These are phyloP conservation scores for Pelargonium citronellum DNA, from an alignment of 441 rosid genomes.

Conservation along the genomic window DNA sequence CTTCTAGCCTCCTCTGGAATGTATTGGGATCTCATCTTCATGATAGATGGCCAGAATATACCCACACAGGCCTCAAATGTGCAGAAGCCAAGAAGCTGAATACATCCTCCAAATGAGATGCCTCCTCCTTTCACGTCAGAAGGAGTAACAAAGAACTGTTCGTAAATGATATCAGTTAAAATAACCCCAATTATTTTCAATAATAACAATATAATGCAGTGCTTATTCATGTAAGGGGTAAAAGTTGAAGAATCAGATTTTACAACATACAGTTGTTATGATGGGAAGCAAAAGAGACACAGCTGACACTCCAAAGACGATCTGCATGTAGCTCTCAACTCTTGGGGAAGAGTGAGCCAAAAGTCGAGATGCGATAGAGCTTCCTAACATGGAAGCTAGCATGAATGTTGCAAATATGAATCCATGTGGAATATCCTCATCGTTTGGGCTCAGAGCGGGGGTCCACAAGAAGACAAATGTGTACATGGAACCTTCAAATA, in stretches of 20 bases:
- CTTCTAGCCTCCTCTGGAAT: constrained; percentile 99
- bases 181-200: background rate
- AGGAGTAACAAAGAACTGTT: constrained; percentile 70
- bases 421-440: constrained; percentile 95
- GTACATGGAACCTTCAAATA: constrained; percentile 98
- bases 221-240: no score
- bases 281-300: constrained; percentile 84
- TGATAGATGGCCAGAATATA: constrained; percentile 93
- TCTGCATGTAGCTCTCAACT: constrained; percentile 97
- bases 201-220: background rate
- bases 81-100: constrained; percentile 90
- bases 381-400: constrained; percentile 97
- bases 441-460: constrained; percentile 85
- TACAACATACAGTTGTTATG: constrained; percentile 55
- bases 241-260: constrained; percentile 9
- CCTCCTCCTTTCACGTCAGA: constrained; percentile 66
- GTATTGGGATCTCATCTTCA: constrained; percentile 98
- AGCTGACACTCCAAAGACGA: constrained; percentile 74
- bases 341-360: constrained; percentile 62
- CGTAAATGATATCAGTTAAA: background rate
- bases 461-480: constrained; percentile 99
- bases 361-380: constrained; percentile 89
- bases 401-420: constrained; percentile 95
- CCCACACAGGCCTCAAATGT: constrained; percentile 93
- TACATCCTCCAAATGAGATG: constrained; percentile 70